phyloP scores from a whole-genome alignment of 805 yeast species.

The Starmerella lactis-condensi region DNA sequence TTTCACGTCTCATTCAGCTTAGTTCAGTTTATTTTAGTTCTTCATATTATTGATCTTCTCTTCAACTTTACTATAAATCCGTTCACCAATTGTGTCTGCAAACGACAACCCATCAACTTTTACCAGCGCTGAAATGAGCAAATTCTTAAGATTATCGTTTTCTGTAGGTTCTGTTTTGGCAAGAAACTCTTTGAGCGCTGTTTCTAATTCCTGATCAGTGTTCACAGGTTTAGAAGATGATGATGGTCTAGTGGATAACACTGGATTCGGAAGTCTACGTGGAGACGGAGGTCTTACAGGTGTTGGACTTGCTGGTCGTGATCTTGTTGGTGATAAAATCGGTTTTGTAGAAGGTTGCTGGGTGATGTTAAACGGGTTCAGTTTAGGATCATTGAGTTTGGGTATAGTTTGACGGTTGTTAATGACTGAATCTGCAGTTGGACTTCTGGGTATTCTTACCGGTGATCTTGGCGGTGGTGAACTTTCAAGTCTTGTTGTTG shows the following conservation, averaged over 20 bases:
- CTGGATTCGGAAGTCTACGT: not conserved
- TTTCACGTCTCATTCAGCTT: not conserved
- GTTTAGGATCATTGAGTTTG: not conserved
- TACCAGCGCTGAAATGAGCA: slow-evolving; percentile 12
- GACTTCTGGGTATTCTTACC: no score
- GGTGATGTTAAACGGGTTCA: not conserved
- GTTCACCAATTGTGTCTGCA: slow-evolving; percentile 4
- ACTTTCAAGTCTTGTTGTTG: slow-evolving; percentile 1
- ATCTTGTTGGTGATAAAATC: not conserved
- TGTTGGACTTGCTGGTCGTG: slow-evolving; percentile 1
- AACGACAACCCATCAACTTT: slow-evolving; percentile 11
- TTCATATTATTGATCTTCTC: not conserved
- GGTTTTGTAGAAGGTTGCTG: not conserved
- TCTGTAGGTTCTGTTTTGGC: not conserved
- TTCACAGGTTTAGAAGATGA: not conserved
- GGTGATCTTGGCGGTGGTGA: not conserved
- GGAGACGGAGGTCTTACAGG: not conserved
- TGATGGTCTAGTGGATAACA: not conserved
- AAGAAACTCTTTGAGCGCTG: slow-evolving; percentile 6
- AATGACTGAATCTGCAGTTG: no score
- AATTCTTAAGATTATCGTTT: slow-evolving; percentile 4
- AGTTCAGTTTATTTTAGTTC: no score
- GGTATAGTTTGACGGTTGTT: no score
- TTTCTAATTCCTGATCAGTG: slow-evolving; percentile 2
- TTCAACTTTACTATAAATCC: slow-evolving; percentile 1